Percentiles rank a stretch among this genome's conserved stretches.
Conservation (phyloP, 1,284 basidiomycete species). For the Pseudozyma sp. region DNA sequence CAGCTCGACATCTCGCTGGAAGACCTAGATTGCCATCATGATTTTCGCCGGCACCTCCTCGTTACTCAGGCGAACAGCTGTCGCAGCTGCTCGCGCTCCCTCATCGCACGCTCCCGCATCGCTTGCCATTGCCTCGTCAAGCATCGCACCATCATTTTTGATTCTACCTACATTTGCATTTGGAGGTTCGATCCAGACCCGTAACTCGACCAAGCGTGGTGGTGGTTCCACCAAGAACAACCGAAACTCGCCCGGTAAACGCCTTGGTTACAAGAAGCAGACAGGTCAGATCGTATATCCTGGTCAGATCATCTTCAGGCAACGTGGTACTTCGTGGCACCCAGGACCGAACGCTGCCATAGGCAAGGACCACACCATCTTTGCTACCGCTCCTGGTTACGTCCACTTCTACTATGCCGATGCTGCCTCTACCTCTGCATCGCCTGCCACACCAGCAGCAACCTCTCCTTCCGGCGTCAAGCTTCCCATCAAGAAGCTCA, state of each 20-base stretch:
- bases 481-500: slow-evolving; percentile 43
- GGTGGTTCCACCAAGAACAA: slow-evolving; percentile 68
- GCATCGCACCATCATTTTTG: slow-evolving; percentile 15
- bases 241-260: slow-evolving; percentile 66
- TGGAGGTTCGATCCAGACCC: slow-evolving; percentile 63
- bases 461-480: slow-evolving; percentile 32
- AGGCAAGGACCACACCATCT: slow-evolving; percentile 68
- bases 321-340: slow-evolving; percentile 67
- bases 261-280: slow-evolving; percentile 66
- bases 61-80: slow-evolving; percentile 32
- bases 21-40: not conserved
- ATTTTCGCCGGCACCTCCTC: slow-evolving; percentile 31
- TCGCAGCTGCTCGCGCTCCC: slow-evolving; percentile 24
- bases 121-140: slow-evolving; percentile 51
- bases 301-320: slow-evolving; percentile 66
- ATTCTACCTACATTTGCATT: slow-evolving; percentile 60
- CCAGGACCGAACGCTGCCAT: slow-evolving; percentile 65
- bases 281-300: slow-evolving; percentile 58
- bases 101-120: slow-evolving; percentile 42
- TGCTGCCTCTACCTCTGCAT: slow-evolving; percentile 6
- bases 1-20: no score
- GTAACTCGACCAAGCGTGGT: slow-evolving; percentile 68
- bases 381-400: slow-evolving; percentile 63
- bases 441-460: slow-evolving; percentile 7
- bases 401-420: slow-evolving; percentile 66